Evolutionary conservation across 768 basidiomycete species (phyloP).

Genomic region (Leccinum boreale): DNA sequence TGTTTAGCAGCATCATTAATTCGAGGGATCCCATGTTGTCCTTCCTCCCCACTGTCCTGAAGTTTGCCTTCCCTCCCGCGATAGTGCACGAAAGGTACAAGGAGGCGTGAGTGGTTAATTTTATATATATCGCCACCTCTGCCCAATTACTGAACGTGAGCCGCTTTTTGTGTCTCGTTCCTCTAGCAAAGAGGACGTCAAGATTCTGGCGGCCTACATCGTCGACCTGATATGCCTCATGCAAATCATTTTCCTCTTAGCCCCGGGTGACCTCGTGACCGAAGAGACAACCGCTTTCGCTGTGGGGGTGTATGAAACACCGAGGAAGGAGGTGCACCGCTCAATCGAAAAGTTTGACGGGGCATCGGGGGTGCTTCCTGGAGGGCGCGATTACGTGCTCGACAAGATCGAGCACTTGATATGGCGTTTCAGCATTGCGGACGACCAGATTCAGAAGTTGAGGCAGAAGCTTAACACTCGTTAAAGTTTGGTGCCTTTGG

Average conservation of each 20-base stretch:
- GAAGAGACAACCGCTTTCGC: not conserved
- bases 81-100: not conserved
- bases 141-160: not conserved
- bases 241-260: conserved; percentile 11
- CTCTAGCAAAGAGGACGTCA: conserved; percentile 8
- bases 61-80: not conserved
- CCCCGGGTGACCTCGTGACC: not conserved
- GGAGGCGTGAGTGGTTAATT: conserved; percentile 6
- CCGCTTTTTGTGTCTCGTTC: not conserved
- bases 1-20: not conserved
- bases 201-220: conserved; percentile 11
- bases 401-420: conserved; percentile 10
- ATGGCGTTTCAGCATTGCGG: conserved; percentile 14
- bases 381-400: conserved; percentile 8
- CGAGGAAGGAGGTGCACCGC: not conserved
- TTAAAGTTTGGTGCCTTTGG: not conserved
- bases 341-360: not conserved
- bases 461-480: not conserved
- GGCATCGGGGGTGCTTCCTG: not conserved
- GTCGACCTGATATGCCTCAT: conserved; percentile 15
- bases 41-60: not conserved
- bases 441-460: conserved; percentile 2
- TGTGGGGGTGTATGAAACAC: not conserved
- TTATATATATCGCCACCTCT: too few relatives aligned
- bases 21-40: not conserved